Base-by-base conservation (phyloP, 2,329 filamentous ascomycete genomes). In the Cryphonectria radicalis region DNA sequence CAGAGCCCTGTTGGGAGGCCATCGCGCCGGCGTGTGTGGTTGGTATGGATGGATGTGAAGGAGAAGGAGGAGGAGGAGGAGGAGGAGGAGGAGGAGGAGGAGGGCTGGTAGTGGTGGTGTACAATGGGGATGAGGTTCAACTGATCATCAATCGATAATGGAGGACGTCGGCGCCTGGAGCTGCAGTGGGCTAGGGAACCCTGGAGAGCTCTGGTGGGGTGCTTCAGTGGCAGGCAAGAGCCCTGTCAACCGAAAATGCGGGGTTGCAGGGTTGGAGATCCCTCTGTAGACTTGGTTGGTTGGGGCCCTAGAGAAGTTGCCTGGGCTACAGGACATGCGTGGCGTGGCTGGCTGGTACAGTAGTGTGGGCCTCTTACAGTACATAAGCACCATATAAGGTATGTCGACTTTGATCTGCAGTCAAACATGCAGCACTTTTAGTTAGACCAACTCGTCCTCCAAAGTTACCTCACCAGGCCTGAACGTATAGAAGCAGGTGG, bases 1-100 rank as follows among this genome's bases (percentile, higher is more conserved):
- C 69, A 40, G 69, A 63, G 19, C 13, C 25, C 40, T 69, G 71
- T n/a, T 71, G 72, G 14, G 71, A 71, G 63, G 71, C 71, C 71
- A 73, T 73, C 3, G 40, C 64, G 42, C 25, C 37, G 60, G 3
- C 10, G n/a, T 32, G 10, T 22, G n/a, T 43, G 37, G 17, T 0
- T 17, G 4, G 17, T n/a, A 6, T 14, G 62, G 11, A 22, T 42
- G 35, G 62, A n/a, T 13, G 19, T 14, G 14, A 40, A 28, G 7
- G 10, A 43, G 40, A 22, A 17, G 19, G 62, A 28, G 46, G n/a
- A 43, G 40, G 35, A 17, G 19, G 62, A 28, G 46, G n/a, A 43
- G 40, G 35, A 17, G 19, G 62, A 28, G 46, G n/a, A 43, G 40
- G 35, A 17, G 19, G 62, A 43, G 40, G 35, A 17, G 19, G 62